phyloP scores from a whole-genome alignment of 331 rosid species.

The Cucumis variabilis region DNA sequence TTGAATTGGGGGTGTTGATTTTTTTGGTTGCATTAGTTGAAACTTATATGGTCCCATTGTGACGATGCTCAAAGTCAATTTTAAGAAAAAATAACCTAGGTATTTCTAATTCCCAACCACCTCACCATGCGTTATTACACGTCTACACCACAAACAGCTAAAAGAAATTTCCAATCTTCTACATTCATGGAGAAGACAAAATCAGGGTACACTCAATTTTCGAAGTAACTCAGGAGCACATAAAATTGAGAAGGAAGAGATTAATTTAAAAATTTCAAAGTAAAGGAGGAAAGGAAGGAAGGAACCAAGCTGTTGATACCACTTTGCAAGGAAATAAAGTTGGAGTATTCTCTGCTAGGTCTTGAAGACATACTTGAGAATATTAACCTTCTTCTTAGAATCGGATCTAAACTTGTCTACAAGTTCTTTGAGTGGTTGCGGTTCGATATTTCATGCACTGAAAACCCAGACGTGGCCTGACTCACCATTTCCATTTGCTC shows the following conservation, averaged over 20 bases:
- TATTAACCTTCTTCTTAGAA: constrained; percentile 80
- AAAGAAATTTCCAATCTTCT: background rate
- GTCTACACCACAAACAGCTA: background rate
- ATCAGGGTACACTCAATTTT: background rate
- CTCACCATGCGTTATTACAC: background rate
- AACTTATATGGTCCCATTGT: too few species aligned
- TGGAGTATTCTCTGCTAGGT: constrained; percentile 96
- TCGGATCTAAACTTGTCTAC: constrained; percentile 81
- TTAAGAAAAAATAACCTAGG: background rate
- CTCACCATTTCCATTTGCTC: too few species aligned
- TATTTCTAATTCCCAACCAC: background rate
- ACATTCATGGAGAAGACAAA: background rate
- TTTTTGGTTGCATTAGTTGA: too few species aligned
- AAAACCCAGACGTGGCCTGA: too few species aligned
- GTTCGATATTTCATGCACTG: too few species aligned
- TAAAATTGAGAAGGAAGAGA: background rate
- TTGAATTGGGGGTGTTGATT: too few species aligned
- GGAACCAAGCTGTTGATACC: constrained; percentile 84
- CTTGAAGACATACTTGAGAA: constrained; percentile 86
- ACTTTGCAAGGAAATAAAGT: constrained; percentile 90
- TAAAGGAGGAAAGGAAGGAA: background rate
- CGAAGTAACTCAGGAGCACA: background rate
- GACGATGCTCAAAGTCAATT: background rate
- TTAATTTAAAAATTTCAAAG: background rate
- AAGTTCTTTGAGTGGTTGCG: constrained; percentile 79